Evolutionary conservation across 805 yeast species (phyloP).

Genomic region (Candida sanyiensis): DNA sequence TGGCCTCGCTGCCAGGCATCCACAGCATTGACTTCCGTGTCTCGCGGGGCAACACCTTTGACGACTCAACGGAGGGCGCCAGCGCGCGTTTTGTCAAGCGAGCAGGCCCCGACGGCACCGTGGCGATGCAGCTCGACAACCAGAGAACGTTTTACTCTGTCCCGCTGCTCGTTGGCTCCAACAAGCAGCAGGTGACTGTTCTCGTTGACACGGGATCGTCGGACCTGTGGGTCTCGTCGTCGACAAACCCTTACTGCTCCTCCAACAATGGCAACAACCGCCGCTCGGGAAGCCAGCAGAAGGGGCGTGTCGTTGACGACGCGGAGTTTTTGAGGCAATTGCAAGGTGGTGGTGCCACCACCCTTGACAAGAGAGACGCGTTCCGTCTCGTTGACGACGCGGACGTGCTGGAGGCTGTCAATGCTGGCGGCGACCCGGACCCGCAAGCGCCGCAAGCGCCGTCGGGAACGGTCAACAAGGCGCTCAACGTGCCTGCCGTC

Average conservation of each 20-base stretch:
- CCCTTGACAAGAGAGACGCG: slow-evolving; percentile 9
- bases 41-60: slow-evolving; percentile 16
- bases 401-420: slow-evolving; percentile 1
- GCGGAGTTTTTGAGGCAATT: background rate
- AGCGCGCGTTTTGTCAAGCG: slow-evolving; percentile 19
- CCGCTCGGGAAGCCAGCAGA: too few relatives aligned
- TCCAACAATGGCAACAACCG: background rate
- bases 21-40: slow-evolving; percentile 14
- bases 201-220: slow-evolving; percentile 74
- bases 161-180: slow-evolving; percentile 48
- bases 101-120: slow-evolving; percentile 24
- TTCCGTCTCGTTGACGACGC: slow-evolving; percentile 9
- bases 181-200: slow-evolving; percentile 48
- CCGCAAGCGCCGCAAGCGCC: too few relatives aligned
- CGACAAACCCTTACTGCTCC: slow-evolving; percentile 42
- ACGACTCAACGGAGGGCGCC: slow-evolving; percentile 8
- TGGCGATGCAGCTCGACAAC: slow-evolving; percentile 33
- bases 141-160: slow-evolving; percentile 41
- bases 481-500: background rate
- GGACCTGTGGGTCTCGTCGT: slow-evolving; percentile 59
- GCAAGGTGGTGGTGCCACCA: background rate
- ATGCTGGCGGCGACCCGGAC: background rate
- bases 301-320: slow-evolving; percentile 15
- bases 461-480: slow-evolving; percentile 10
- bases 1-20: slow-evolving; percentile 12